Evolutionary conservation across 1,284 basidiomycete genomes (phyloP).

Genomic region (Ustilago cynodontis): DNA sequence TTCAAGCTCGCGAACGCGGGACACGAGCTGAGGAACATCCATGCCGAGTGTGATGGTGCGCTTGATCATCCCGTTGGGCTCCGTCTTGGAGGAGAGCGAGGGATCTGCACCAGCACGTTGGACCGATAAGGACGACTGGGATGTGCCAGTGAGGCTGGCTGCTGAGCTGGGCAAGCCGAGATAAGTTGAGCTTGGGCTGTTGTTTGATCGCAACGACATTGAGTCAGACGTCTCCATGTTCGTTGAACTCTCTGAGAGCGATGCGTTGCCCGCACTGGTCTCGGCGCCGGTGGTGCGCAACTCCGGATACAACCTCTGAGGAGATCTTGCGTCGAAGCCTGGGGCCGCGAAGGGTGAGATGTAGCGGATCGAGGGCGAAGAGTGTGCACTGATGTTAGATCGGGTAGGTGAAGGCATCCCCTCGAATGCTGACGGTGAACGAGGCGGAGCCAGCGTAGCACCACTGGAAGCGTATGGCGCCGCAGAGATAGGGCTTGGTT

Average conservation of each 20-base stretch:
- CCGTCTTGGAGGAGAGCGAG: neutral
- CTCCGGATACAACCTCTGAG: constrained; percentile 6
- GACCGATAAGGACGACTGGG: constrained; percentile 18
- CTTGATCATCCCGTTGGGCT: constrained; percentile 26
- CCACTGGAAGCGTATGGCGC: neutral
- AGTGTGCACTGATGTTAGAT: constrained; percentile 29
- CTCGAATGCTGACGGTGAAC: constrained; percentile 36
- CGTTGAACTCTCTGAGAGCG: constrained; percentile 16
- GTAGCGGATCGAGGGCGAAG: constrained; percentile 47
- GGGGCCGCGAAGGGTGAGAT: constrained; percentile 35
- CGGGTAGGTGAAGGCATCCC: constrained; percentile 37
- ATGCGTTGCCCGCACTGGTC: neutral
- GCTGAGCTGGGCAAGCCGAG: constrained; percentile 35
- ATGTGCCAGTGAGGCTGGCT: constrained; percentile 21
- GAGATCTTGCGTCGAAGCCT: constrained; percentile 19
- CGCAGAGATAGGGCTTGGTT: constrained; percentile 17
- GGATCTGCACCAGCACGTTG: neutral
- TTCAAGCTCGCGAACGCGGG: constrained; percentile 53
- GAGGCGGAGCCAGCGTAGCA: constrained; percentile 32
- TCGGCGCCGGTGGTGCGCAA: constrained; percentile 10
- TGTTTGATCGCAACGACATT: constrained; percentile 32
- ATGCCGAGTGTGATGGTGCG: constrained; percentile 62
- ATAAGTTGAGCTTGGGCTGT: constrained; percentile 37
- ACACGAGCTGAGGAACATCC: constrained; percentile 48
- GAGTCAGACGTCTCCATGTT: constrained; percentile 19